Evolutionary conservation across 352 stramenopile species (phyloP).

Genomic region (Pythium angustatum): DNA sequence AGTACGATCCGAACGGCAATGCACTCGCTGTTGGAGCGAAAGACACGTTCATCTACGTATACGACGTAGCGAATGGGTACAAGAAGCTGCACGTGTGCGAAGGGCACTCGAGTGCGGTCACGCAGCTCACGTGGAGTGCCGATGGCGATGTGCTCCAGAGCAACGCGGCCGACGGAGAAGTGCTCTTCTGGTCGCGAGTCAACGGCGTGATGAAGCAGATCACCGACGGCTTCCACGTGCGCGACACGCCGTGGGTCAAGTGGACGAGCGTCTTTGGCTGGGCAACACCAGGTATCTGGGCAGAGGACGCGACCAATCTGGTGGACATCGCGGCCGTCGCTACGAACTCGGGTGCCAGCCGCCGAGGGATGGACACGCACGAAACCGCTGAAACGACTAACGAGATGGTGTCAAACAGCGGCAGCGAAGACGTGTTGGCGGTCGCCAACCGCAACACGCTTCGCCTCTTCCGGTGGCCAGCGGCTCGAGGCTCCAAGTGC

Average conservation of each 20-base stretch:
- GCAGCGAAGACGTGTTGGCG: slow-evolving; percentile 45
- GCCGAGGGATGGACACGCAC: not conserved
- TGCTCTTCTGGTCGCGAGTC: slow-evolving; percentile 55
- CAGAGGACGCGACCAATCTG: slow-evolving; percentile 48
- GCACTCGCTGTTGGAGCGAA: slow-evolving; percentile 53
- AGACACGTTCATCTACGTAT: slow-evolving; percentile 71
- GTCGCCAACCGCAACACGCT: slow-evolving; percentile 49
- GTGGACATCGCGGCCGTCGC: slow-evolving; percentile 52
- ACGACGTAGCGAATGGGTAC: slow-evolving; percentile 47
- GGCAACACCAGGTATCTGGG: slow-evolving; percentile 64
- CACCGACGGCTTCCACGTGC: slow-evolving; percentile 56
- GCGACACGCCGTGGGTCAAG: slow-evolving; percentile 58
- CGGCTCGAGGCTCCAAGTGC: slow-evolving; percentile 37
- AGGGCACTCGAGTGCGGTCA: slow-evolving; percentile 80
- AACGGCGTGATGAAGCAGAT: slow-evolving; percentile 55
- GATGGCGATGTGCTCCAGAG: slow-evolving; percentile 80
- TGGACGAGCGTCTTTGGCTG: slow-evolving; percentile 77
- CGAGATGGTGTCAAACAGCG: not conserved
- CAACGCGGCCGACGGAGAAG: slow-evolving; percentile 72
- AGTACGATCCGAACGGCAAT: slow-evolving; percentile 53
- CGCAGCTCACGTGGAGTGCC: slow-evolving; percentile 86
- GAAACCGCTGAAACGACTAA: not conserved
- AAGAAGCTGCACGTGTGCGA: slow-evolving; percentile 66
- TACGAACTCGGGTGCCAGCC: too few species aligned
- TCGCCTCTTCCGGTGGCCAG: slow-evolving; percentile 58